Evolutionary conservation across 257 asterid species (phyloP).

Genomic region (Sherardia arvensis): DNA sequence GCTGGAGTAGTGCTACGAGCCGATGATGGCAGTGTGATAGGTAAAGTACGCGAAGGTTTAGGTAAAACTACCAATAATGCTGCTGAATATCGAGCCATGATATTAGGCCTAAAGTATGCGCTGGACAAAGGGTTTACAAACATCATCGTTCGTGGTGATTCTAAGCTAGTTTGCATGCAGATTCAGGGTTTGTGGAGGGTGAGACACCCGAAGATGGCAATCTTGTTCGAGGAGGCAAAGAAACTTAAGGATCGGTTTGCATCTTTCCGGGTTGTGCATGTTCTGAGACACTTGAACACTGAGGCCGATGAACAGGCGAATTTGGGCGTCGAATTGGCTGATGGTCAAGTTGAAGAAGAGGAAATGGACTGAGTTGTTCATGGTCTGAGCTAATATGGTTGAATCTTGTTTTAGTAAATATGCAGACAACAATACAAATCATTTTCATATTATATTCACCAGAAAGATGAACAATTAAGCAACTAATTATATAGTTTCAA

Average conservation of each 20-base stretch:
- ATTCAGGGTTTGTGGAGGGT: slow-evolving; percentile 89
- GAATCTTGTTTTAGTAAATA: too few species aligned
- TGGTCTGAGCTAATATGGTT: too few species aligned
- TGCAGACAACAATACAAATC: too few species aligned
- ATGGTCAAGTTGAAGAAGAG: not conserved
- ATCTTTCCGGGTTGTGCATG: slow-evolving; percentile 41
- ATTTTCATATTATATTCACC: too few species aligned
- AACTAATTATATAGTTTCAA: too few species aligned
- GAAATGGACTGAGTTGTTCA: not conserved
- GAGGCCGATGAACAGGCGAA: slow-evolving; percentile 96
- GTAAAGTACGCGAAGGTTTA: slow-evolving; percentile 89
- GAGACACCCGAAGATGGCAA: slow-evolving; percentile 62
- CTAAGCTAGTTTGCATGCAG: slow-evolving; percentile 99
- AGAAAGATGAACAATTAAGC: too few species aligned
- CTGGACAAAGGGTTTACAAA: slow-evolving; percentile 76
- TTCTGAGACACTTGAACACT: slow-evolving; percentile 56
- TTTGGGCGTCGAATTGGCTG: slow-evolving; percentile 78
- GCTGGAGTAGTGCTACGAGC: slow-evolving; percentile 90
- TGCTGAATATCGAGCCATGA: slow-evolving; percentile 93
- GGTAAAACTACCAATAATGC: slow-evolving; percentile 81
- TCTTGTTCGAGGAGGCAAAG: slow-evolving; percentile 60
- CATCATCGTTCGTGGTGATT: slow-evolving; percentile 90
- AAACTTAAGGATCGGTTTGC: slow-evolving; percentile 62
- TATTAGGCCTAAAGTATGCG: slow-evolving; percentile 81
- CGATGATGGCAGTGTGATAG: slow-evolving; percentile 75